Conservation (phyloP, 768 basidiomycete species). For the Pleurotus djamor region DNA sequence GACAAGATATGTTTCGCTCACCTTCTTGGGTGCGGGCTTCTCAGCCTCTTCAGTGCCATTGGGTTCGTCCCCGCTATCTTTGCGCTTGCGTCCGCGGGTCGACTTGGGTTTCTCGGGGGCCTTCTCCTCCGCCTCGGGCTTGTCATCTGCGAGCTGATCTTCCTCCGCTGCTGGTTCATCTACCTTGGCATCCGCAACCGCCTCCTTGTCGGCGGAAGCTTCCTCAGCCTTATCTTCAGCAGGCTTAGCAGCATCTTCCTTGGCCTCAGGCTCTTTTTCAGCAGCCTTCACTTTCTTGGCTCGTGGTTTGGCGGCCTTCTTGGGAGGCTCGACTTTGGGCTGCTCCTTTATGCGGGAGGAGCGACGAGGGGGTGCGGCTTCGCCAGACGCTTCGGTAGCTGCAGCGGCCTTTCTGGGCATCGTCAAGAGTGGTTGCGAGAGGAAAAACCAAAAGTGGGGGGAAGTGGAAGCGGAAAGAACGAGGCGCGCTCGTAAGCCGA, state of each 20-base stretch:
- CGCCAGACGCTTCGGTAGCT: constrained; percentile 34
- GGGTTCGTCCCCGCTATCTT: constrained; percentile 15
- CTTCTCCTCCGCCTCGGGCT: constrained; percentile 22
- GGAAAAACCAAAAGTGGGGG: constrained; percentile 10
- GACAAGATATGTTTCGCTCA: constrained; percentile 18
- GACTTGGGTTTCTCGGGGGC: constrained; percentile 14
- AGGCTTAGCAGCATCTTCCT: constrained; percentile 57
- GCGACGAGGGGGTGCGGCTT: constrained; percentile 57
- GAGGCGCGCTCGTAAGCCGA: neutral
- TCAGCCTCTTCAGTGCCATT: constrained; percentile 26
- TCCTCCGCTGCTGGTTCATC: constrained; percentile 17
- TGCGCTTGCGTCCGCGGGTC: constrained; percentile 6
- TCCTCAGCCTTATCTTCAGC: constrained; percentile 34
- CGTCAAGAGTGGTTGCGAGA: neutral
- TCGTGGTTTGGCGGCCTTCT: constrained; percentile 68
- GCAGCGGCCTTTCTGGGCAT: constrained; percentile 77
- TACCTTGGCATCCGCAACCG: constrained; percentile 39
- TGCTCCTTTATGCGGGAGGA: constrained; percentile 74
- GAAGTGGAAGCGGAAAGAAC: constrained; percentile 6
- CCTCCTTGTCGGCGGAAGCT: constrained; percentile 45
- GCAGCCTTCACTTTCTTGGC: constrained; percentile 48
- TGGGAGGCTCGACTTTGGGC: constrained; percentile 51
- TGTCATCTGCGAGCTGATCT: constrained; percentile 22
- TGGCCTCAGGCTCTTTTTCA: constrained; percentile 34
- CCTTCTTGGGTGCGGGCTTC: constrained; percentile 67